phyloP scores from a whole-genome alignment of 345 rosid species.

The Eucalyptus sideroxylon region DNA sequence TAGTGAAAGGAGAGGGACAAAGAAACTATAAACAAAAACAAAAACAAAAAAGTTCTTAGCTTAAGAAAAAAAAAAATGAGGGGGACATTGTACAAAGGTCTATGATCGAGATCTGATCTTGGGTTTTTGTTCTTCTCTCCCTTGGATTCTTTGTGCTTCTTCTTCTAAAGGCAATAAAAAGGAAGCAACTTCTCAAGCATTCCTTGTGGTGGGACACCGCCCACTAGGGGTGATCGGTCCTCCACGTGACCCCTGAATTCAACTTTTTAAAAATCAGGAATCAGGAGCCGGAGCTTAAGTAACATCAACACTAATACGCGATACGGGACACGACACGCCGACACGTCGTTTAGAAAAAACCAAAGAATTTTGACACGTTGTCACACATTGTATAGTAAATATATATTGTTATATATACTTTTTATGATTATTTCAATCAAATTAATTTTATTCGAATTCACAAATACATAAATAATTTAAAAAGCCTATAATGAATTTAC shows the following conservation, averaged over 20 bases:
- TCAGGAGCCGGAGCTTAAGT: too few relatives aligned
- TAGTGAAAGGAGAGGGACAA: not conserved
- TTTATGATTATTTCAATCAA: too few relatives aligned
- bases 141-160: not conserved
- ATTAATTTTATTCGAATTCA: too few relatives aligned
- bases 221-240: not conserved
- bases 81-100: not conserved
- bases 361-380: too few relatives aligned
- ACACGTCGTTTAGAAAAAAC: too few relatives aligned
- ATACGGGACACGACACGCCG: fast-evolving
- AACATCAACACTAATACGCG: fast-evolving
- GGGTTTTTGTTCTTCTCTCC: not conserved
- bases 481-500: too few relatives aligned
- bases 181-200: not conserved
- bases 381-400: too few relatives aligned
- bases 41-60: not conserved
- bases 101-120: not conserved
- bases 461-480: too few relatives aligned
- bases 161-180: not conserved
- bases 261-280: not conserved
- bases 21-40: not conserved
- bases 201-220: too few relatives aligned
- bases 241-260: not conserved
- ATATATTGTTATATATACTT: too few relatives aligned
- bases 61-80: not conserved